These are phyloP conservation scores for Amphibolis antarctica DNA, from an alignment of 106 monocot species.

Conservation along the genomic window DNA sequence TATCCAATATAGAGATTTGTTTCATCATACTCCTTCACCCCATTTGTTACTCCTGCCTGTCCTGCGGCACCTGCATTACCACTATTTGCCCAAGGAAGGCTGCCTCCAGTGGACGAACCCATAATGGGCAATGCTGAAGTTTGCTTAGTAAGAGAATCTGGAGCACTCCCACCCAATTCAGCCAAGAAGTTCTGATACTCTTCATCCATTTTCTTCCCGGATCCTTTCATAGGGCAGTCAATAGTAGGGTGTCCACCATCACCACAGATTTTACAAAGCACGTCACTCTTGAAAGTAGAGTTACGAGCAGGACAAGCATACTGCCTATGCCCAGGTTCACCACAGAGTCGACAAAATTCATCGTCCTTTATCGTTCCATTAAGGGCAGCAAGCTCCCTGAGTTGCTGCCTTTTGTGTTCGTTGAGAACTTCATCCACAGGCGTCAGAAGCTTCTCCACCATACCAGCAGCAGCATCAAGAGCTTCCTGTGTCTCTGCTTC, in stretches of 20 bases:
- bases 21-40: constrained; percentile 77
- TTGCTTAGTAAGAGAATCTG: constrained; percentile 50
- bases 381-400: constrained; percentile 79
- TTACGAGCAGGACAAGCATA: constrained; percentile 70
- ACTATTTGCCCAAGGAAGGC: constrained; percentile 43
- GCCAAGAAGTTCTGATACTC: constrained; percentile 90
- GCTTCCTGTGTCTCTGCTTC: constrained; percentile 88
- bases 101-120: constrained; percentile 36
- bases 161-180: constrained; percentile 68
- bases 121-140: constrained; percentile 18
- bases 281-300: constrained; percentile 75
- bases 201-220: constrained; percentile 89
- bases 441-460: constrained; percentile 85
- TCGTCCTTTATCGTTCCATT: constrained; percentile 94
- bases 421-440: constrained; percentile 85
- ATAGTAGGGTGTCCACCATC: constrained; percentile 94
- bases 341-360: constrained; percentile 82
- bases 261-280: constrained; percentile 77
- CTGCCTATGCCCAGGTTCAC: constrained; percentile 80
- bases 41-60: constrained; percentile 21
- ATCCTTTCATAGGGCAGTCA: constrained; percentile 82
- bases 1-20: constrained; percentile 89
- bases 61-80: constrained; percentile 7
- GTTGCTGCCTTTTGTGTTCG: constrained; percentile 88
- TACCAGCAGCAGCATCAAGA: constrained; percentile 73